A percentile compares a stretch with the other conserved stretches of the same genome.
These are phyloP conservation scores for Quercus wislizeni DNA, from an alignment of 306 rosid genomes.

Conservation along the genomic window DNA sequence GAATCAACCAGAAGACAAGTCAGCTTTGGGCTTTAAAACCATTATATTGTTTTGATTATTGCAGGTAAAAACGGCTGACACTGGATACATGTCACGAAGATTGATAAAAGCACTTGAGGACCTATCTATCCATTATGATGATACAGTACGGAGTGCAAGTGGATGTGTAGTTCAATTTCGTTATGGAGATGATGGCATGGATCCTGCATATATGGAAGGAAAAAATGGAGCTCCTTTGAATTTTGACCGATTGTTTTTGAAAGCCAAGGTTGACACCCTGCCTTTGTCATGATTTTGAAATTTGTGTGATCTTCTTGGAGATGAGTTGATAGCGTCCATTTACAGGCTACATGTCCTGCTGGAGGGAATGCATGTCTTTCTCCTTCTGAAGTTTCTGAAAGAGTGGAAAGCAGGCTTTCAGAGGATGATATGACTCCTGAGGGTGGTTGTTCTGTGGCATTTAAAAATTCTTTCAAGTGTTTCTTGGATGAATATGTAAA, in stretches of 20 bases:
- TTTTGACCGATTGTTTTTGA: slow-evolving; percentile 68
- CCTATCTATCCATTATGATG: slow-evolving; percentile 75
- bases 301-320: slow-evolving; percentile 12
- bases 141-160: slow-evolving; percentile 78
- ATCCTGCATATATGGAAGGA: slow-evolving; percentile 94
- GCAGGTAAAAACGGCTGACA: slow-evolving; percentile 98
- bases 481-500: slow-evolving; percentile 48
- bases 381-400: slow-evolving; percentile 53
- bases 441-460: slow-evolving; percentile 54
- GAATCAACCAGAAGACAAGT: background rate
- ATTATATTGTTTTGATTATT: slow-evolving; percentile 17
- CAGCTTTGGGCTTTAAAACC: slow-evolving; percentile 7
- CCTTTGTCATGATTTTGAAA: slow-evolving; percentile 14
- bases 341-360: slow-evolving; percentile 75
- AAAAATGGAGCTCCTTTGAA: slow-evolving; percentile 80
- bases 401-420: slow-evolving; percentile 57
- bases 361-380: slow-evolving; percentile 50
- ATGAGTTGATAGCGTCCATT: background rate
- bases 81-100: slow-evolving; percentile 96
- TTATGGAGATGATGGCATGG: slow-evolving; percentile 98
- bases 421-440: slow-evolving; percentile 49
- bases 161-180: slow-evolving; percentile 76
- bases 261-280: slow-evolving; percentile 61
- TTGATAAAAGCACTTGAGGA: slow-evolving; percentile 87
- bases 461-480: slow-evolving; percentile 47